Evolutionary conservation across 2,329 filamentous ascomycete genomes (phyloP).

Genomic region (Exophiala sp.): DNA sequence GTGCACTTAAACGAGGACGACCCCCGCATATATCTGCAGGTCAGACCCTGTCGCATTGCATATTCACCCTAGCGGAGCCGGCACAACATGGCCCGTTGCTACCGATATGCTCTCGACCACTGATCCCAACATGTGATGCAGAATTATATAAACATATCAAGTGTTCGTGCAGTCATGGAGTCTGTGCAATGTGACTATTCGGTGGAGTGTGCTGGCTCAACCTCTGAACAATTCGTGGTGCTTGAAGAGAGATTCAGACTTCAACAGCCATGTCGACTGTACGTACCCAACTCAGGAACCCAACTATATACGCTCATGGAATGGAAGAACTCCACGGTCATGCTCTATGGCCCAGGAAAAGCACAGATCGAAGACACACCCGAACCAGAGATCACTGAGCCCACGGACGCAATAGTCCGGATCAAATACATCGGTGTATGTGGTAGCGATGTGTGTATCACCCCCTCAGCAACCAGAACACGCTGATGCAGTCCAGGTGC

Average conservation of each 20-base stretch:
- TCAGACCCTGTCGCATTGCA: no score
- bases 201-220: not conserved
- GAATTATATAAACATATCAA: no score
- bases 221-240: not conserved
- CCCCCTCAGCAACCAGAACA: not conserved
- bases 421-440: slow-evolving; percentile 46
- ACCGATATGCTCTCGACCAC: no score
- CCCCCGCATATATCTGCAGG: no score
- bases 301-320: no score
- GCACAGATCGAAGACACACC: slow-evolving; percentile 39
- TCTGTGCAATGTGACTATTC: not conserved
- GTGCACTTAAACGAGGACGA: no score
- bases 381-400: slow-evolving; percentile 35
- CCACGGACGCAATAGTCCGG: slow-evolving; percentile 41
- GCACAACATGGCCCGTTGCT: no score
- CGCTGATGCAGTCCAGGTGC: slow-evolving; percentile 30
- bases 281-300: no score
- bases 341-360: slow-evolving; percentile 40
- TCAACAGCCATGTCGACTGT: not conserved
- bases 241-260: not conserved
- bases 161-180: not conserved
- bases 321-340: slow-evolving; percentile 44
- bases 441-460: slow-evolving; percentile 35
- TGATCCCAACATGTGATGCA: no score
- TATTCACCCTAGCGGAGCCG: no score